Base-by-base conservation (phyloP, 306 rosid genomes). In the Malus domestica region DNA sequence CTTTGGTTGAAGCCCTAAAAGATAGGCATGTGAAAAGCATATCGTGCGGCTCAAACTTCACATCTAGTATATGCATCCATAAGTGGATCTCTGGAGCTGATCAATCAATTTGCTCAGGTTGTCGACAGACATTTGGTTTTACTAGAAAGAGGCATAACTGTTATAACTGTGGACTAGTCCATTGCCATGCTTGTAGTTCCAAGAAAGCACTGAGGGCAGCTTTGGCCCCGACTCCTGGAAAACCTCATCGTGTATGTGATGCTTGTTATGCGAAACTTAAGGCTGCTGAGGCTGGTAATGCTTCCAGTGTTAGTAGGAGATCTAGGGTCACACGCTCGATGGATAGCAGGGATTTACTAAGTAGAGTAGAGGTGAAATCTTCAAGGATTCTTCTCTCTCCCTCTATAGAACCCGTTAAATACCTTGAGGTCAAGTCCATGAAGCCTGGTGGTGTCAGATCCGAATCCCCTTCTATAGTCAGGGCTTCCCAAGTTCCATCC, bases 191-290 rank as follows among this genome's bases (percentile, higher is more conserved):
- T 76, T 96, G 99, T 82, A 92, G 99, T 73, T 96, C 99, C 64
- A 96, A 86, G 81, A 96, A 90, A 81, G 97, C 96, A 62, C 30
- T 81, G 61, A 87, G 51, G 83, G 98, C 97, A 67, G 93, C 98
- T 76, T 80, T 96, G 85, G 99, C 99, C 81, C 96, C 98, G 22
- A 92, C 93, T 23, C 98, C 98, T 25, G 90, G 99, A 79, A 96
- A 96, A 83, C 99, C 97, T 8, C 97, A 92, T 80, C 96, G 99
- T 2, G 99, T 96, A 18, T 96, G 99, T 67, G 98, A 96, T 80
- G 79, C 91, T 82, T 96, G 99, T 78, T 80, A 81, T 84, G 64
- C 84, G 16, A 96, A 96, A 86, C 91, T 96, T 66, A 96, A 88
- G 86, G 78, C 86, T 74, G 80, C 82, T 35, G 98, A 90, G 73